These are phyloP conservation scores for Allantophomopsis cytisporea DNA, from an alignment of 2,329 filamentous ascomycete genomes.

Conservation along the genomic window DNA sequence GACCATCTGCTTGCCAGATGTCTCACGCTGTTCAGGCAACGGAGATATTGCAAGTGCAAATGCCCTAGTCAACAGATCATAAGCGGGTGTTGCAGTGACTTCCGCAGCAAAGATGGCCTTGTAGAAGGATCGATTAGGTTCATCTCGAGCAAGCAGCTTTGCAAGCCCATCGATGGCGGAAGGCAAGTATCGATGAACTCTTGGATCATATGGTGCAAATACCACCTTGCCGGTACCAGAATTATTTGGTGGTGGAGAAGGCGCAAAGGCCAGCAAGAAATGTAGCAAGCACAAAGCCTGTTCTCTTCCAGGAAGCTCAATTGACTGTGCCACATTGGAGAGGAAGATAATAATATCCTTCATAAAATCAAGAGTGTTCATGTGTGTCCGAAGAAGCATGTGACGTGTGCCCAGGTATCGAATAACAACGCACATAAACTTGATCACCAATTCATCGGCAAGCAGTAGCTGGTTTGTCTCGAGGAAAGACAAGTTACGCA, in stretches of 20 bases:
- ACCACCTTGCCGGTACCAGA: conserved; percentile 43
- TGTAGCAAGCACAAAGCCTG: conserved; percentile 78
- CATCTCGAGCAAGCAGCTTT: conserved; percentile 83
- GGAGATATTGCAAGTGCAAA: conserved; percentile 81
- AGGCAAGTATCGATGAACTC: conserved; percentile 75
- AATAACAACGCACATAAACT: conserved; percentile 73
- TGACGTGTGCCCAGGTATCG: conserved; percentile 80
- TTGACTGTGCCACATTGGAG: conserved; percentile 71
- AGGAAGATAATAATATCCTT: conserved; percentile 85
- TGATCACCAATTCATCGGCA: conserved; percentile 65
- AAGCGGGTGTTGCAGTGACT: conserved; percentile 44
- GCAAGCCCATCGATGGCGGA: conserved; percentile 82
- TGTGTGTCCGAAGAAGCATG: conserved; percentile 68
- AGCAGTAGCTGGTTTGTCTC: conserved; percentile 65
- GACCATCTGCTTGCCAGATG: conserved; percentile 29
- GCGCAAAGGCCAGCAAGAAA: conserved; percentile 84
- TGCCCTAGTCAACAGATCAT: conserved; percentile 72
- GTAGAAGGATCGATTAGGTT: conserved; percentile 81
- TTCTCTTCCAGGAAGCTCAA: conserved; percentile 75
- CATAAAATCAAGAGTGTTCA: conserved; percentile 91
- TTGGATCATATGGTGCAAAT: conserved; percentile 71
- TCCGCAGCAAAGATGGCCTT: conserved; percentile 70
- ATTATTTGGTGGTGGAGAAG: conserved; percentile 53
- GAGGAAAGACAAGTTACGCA: conserved; percentile 84
- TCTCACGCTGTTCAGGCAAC: conserved; percentile 51